Percentiles rank a stretch among this genome's conserved stretches.
These are phyloP conservation scores for Medakamo hakoo DNA, from an alignment of 139 green algal genomes.

Conservation along the genomic window DNA sequence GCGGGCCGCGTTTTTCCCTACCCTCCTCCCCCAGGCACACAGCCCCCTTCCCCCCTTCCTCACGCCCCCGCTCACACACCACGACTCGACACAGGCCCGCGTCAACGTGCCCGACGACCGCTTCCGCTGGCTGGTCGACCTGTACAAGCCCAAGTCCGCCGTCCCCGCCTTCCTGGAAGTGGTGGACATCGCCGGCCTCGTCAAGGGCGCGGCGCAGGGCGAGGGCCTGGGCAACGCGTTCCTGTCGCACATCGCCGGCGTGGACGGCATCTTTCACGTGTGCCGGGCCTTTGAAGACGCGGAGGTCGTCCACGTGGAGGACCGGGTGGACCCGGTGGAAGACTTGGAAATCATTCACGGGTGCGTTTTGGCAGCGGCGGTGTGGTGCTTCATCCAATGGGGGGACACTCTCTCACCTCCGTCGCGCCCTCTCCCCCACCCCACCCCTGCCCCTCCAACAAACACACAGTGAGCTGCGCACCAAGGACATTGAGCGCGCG, in stretches of 20 bases:
- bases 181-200: conserved; percentile 92
- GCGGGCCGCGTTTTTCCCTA: neutral
- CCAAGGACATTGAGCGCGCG: conserved; percentile 55
- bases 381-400: no score
- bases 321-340: conserved; percentile 87
- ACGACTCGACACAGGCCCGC: conserved; percentile 38
- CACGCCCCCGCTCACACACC: neutral
- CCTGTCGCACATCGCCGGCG: conserved; percentile 81
- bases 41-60: neutral
- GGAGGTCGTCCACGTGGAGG: conserved; percentile 76
- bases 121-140: conserved; percentile 75
- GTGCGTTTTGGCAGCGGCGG: conserved; percentile 2
- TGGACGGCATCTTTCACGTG: conserved; percentile 98
- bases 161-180: conserved; percentile 88
- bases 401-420: no score
- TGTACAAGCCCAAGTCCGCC: conserved; percentile 43
- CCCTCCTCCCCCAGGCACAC: neutral
- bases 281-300: conserved; percentile 79
- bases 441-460: neutral
- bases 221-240: conserved; percentile 96
- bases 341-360: conserved; percentile 92
- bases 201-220: conserved; percentile 67
- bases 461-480: conserved; percentile 54
- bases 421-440: neutral
- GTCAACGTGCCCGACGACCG: conserved; percentile 93